phyloP scores from a whole-genome alignment of 169 alveolate genomes.

The Plasmodium vivax region DNA sequence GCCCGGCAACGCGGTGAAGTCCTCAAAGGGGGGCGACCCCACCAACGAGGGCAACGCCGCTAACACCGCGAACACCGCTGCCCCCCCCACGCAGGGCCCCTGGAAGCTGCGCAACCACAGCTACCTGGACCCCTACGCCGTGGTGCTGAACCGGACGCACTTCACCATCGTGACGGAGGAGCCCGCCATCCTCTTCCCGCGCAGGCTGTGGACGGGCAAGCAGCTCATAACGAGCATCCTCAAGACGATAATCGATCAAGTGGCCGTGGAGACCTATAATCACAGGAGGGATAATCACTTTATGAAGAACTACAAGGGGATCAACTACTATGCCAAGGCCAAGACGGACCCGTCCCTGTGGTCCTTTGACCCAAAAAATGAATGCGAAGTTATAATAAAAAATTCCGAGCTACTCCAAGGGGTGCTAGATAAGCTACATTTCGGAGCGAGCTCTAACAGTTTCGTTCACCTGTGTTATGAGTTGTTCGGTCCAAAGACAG shows the following conservation, averaged over 20 bases:
- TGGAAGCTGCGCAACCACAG: constrained; percentile 25
- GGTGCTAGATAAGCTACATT: constrained; percentile 96
- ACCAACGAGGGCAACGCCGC: too few species aligned
- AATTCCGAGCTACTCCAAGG: constrained; percentile 96
- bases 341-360: constrained; percentile 92
- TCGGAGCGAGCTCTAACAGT: constrained; percentile 97
- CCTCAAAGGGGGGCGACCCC: background rate
- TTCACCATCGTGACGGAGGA: constrained; percentile 82
- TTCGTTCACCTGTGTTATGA: constrained; percentile 95
- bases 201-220: constrained; percentile 97
- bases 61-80: too few species aligned
- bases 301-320: constrained; percentile 81
- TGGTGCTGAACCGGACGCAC: background rate
- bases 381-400: constrained; percentile 85
- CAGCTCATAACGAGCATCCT: constrained; percentile 88
- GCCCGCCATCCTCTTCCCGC: constrained; percentile 96
- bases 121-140: constrained; percentile 57
- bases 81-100: background rate
- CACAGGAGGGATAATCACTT: constrained; percentile 76
- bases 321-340: constrained; percentile 82
- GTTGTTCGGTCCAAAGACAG: constrained; percentile 93
- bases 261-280: constrained; percentile 77
- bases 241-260: constrained; percentile 85
- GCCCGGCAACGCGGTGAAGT: background rate
- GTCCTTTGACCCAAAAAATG: constrained; percentile 88